Conservation (phyloP, 2,329 filamentous ascomycete genomes). For the Pestalotiopsis sp. region DNA sequence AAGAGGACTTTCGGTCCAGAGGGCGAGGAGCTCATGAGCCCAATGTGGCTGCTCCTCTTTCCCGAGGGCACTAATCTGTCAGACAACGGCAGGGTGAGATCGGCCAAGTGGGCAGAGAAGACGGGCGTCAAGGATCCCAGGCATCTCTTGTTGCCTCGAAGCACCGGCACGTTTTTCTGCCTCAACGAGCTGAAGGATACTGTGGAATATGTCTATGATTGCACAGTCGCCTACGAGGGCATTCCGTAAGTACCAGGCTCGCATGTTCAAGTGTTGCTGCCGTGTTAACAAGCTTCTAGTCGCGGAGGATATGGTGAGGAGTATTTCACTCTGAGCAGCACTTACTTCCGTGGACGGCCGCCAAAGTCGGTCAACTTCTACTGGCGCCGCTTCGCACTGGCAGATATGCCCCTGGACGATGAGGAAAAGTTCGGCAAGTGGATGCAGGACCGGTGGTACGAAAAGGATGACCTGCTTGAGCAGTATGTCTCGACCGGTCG, state of each 20-base stretch:
- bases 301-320: constrained; percentile 87
- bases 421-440: constrained; percentile 78
- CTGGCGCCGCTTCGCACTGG: constrained; percentile 84
- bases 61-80: constrained; percentile 87
- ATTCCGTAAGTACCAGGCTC: constrained; percentile 68
- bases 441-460: constrained; percentile 84
- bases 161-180: constrained; percentile 80
- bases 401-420: constrained; percentile 79
- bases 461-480: constrained; percentile 89
- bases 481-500: constrained; percentile 76
- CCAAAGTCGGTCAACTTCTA: constrained; percentile 97
- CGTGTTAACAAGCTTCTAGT: constrained; percentile 40
- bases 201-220: constrained; percentile 86
- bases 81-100: constrained; percentile 69
- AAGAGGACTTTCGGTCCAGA: constrained; percentile 53
- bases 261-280: neutral
- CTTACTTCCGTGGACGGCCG: constrained; percentile 84
- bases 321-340: constrained; percentile 83
- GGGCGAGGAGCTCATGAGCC: constrained; percentile 61
- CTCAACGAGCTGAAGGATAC: constrained; percentile 73
- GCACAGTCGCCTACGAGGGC: constrained; percentile 94
- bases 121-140: constrained; percentile 71
- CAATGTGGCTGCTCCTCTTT: constrained; percentile 90
- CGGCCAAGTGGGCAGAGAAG: constrained; percentile 77
- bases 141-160: constrained; percentile 76